These are phyloP conservation scores for Kwoniella mangroviensis DNA, from an alignment of 768 basidiomycete species.

Conservation along the genomic window DNA sequence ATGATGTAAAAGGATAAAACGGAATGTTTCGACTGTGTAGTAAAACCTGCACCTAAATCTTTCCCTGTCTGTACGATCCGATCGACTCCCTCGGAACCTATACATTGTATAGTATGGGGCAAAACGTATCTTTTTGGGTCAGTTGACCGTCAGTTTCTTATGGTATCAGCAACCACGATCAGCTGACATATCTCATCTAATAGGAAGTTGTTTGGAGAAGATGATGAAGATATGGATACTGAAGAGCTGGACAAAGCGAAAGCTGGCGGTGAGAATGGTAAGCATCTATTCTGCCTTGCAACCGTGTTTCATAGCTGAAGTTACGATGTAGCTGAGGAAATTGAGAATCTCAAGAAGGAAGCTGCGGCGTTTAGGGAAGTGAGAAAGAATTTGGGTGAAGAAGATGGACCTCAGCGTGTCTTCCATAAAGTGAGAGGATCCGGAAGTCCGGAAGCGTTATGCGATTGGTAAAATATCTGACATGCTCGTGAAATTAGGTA, in stretches of 20 bases:
- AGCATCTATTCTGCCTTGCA: constrained; percentile 25
- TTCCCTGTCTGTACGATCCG: constrained; percentile 98
- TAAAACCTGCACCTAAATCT: constrained; percentile 88
- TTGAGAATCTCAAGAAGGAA: constrained; percentile 85
- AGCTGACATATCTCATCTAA: background rate
- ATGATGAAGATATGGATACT: constrained; percentile 70
- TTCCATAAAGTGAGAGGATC: constrained; percentile 75
- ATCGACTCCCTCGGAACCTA: constrained; percentile 93
- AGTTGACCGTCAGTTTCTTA: constrained; percentile 48
- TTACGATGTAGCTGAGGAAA: constrained; percentile 73
- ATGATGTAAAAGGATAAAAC: constrained; percentile 68
- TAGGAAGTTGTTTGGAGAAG: constrained; percentile 93
- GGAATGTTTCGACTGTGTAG: constrained; percentile 96
- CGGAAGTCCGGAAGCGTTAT: no score
- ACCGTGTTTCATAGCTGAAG: constrained; percentile 12
- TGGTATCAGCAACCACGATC: constrained; percentile 12
- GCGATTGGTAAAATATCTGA: background rate
- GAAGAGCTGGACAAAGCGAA: constrained; percentile 89
- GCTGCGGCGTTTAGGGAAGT: constrained; percentile 85
- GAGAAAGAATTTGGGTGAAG: constrained; percentile 66
- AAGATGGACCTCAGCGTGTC: constrained; percentile 69
- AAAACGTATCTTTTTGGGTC: constrained; percentile 94
- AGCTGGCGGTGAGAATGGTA: constrained; percentile 91
- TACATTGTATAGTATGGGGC: constrained; percentile 99
- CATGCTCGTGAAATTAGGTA: constrained; percentile 63